These are phyloP conservation scores for Mortierella sp. DNA, from an alignment of 371 early-diverging fungal species.

Conservation along the genomic window DNA sequence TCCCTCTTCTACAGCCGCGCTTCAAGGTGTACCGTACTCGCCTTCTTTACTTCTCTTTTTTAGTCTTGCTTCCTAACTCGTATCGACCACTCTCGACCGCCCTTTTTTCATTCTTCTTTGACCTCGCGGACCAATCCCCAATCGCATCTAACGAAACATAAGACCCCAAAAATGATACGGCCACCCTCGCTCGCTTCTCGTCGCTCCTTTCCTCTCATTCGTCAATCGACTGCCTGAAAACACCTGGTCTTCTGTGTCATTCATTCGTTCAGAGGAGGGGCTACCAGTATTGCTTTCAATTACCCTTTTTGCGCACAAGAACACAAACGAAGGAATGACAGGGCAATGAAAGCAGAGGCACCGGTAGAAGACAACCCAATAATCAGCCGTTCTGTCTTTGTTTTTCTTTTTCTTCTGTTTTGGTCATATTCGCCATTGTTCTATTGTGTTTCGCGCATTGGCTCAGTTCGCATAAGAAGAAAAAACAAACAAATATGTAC, in stretches of 20 bases:
- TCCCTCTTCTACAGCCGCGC: too few species aligned
- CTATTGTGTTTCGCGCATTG: constrained; percentile 2
- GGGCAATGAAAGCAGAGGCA: too few species aligned
- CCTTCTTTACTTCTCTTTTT: neutral
- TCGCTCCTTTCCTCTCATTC: neutral
- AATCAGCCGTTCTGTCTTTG: neutral
- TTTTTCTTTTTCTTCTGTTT: neutral
- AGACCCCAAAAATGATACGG: neutral
- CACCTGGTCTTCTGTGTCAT: neutral
- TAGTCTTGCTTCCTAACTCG: too few species aligned
- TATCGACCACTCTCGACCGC: too few species aligned
- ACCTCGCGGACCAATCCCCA: too few species aligned
- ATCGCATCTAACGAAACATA: too few species aligned
- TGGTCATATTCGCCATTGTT: neutral
- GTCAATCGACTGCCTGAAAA: neutral
- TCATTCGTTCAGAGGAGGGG: neutral
- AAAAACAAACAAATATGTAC: neutral
- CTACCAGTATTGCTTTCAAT: too few species aligned
- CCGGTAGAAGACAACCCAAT: too few species aligned
- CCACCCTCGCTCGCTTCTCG: neutral
- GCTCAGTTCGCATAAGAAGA: neutral
- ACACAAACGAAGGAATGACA: too few species aligned
- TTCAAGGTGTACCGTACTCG: neutral
- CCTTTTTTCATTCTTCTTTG: too few species aligned
- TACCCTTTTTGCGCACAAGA: too few species aligned